phyloP scores from a whole-genome alignment of 2,329 filamentous ascomycete genomes.

The Fusarium vanettenii region DNA sequence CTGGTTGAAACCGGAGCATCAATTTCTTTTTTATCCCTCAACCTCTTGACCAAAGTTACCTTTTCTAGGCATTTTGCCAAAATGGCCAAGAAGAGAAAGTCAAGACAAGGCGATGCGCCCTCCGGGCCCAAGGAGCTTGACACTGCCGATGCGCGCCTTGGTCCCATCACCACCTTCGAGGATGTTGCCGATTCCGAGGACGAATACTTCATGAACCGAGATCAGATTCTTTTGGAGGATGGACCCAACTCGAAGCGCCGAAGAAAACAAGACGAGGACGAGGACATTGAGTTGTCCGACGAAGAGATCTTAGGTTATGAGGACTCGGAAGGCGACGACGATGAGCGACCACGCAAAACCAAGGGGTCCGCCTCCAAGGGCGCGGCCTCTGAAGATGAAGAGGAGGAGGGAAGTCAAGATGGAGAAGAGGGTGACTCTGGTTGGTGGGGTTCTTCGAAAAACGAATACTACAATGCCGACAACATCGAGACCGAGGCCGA shows the following conservation, averaged over 20 bases:
- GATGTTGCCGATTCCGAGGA: constrained; percentile 95
- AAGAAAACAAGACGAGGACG: constrained; percentile 78
- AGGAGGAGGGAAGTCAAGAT: constrained; percentile 68
- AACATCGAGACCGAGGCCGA: constrained; percentile 71
- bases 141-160: constrained; percentile 70
- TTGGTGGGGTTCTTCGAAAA: constrained; percentile 88
- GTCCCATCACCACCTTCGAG: constrained; percentile 73
- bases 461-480: constrained; percentile 95
- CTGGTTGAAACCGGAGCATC: neutral
- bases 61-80: neutral
- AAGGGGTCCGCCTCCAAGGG: constrained; percentile 47
- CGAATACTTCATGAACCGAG: constrained; percentile 88
- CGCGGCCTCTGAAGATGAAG: constrained; percentile 57
- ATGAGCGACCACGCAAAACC: constrained; percentile 48
- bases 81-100: constrained; percentile 79
- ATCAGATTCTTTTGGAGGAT: constrained; percentile 88
- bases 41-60: neutral
- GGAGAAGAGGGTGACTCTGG: constrained; percentile 70
- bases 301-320: constrained; percentile 69
- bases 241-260: constrained; percentile 81
- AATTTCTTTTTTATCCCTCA: neutral
- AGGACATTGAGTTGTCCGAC: constrained; percentile 73
- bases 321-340: constrained; percentile 60
- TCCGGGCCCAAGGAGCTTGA: constrained; percentile 67
- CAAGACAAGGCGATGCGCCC: constrained; percentile 57